A percentile compares a stretch with the other conserved stretches of the same genome.
phyloP scores from a whole-genome alignment of 2,329 filamentous ascomycete species.

The Hymenoscyphus infarciens region DNA sequence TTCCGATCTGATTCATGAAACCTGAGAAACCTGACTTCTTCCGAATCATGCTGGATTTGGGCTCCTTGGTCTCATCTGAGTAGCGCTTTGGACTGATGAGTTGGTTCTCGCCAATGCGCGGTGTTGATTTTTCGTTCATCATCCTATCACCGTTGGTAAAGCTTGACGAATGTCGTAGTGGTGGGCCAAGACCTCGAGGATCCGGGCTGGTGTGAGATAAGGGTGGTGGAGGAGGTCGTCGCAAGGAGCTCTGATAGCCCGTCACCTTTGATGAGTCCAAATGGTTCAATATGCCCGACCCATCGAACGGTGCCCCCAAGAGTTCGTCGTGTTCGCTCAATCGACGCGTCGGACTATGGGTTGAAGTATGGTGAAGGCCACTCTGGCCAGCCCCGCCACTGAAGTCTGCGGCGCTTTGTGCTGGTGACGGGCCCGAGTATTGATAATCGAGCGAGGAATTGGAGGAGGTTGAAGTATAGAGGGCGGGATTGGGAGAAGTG shows the following conservation, averaged over 20 bases:
- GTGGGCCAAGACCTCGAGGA: slow-evolving; percentile 50
- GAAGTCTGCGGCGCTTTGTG: slow-evolving; percentile 29
- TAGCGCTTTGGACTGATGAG: slow-evolving; percentile 63
- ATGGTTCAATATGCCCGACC: slow-evolving; percentile 57
- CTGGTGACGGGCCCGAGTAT: slow-evolving; percentile 31
- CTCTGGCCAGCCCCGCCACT: slow-evolving; percentile 21
- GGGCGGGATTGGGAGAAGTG: slow-evolving; percentile 44
- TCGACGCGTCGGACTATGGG: slow-evolving; percentile 35
- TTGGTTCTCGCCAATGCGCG: slow-evolving; percentile 42
- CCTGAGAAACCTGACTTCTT: slow-evolving; percentile 89
- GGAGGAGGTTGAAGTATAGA: slow-evolving; percentile 35
- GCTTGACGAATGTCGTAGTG: slow-evolving; percentile 63
- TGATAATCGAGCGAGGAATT: slow-evolving; percentile 34
- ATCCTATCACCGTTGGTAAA: slow-evolving; percentile 51
- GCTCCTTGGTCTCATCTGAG: slow-evolving; percentile 71
- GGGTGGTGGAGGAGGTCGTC: slow-evolving; percentile 42
- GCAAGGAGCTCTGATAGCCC: slow-evolving; percentile 35
- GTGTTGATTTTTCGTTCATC: slow-evolving; percentile 47
- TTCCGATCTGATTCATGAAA: slow-evolving; percentile 75
- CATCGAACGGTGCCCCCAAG: slow-evolving; percentile 64
- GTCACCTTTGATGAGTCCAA: slow-evolving; percentile 46
- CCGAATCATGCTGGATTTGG: slow-evolving; percentile 58
- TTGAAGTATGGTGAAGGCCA: slow-evolving; percentile 30
- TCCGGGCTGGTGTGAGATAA: slow-evolving; percentile 53
- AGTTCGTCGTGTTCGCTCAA: slow-evolving; percentile 48